These are phyloP conservation scores for Pseudogymnoascus sp. DNA, from an alignment of 2,329 filamentous ascomycete genomes.

Conservation along the genomic window DNA sequence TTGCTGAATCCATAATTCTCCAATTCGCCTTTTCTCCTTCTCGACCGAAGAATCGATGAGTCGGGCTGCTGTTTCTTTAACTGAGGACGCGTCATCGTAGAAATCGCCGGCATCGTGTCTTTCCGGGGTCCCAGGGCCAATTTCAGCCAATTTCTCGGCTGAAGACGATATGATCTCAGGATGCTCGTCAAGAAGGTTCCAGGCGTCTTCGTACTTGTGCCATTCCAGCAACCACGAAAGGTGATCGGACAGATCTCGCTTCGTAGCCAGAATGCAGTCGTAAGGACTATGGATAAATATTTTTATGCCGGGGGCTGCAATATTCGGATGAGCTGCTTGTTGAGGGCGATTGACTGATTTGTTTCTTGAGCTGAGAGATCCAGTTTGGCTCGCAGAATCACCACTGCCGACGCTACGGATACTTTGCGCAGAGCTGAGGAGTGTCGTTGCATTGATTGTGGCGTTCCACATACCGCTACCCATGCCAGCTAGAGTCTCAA, in stretches of 20 bases:
- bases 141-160: constrained; percentile 34
- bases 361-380: constrained; percentile 36
- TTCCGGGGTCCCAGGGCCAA: constrained; percentile 35
- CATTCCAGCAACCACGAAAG: constrained; percentile 78
- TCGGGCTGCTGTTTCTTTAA: constrained; percentile 51
- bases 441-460: constrained; percentile 74
- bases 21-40: constrained; percentile 82
- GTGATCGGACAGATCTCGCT: constrained; percentile 78
- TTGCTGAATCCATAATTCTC: constrained; percentile 88
- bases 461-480: constrained; percentile 81
- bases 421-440: constrained; percentile 83
- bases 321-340: constrained; percentile 22
- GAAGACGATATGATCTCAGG: constrained; percentile 57
- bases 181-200: constrained; percentile 81
- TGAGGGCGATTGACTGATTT: constrained; percentile 24
- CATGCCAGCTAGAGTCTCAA: constrained; percentile 67
- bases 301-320: constrained; percentile 51
- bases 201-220: constrained; percentile 73
- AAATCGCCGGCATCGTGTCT: constrained; percentile 43
- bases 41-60: constrained; percentile 59
- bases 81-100: constrained; percentile 63
- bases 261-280: constrained; percentile 88
- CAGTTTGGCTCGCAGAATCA: constrained; percentile 39
- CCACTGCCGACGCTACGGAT: constrained; percentile 54
- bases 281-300: constrained; percentile 96